These are phyloP conservation scores for Phytophthora uliginosa DNA, from an alignment of 352 stramenopile genomes.

Conservation along the genomic window DNA sequence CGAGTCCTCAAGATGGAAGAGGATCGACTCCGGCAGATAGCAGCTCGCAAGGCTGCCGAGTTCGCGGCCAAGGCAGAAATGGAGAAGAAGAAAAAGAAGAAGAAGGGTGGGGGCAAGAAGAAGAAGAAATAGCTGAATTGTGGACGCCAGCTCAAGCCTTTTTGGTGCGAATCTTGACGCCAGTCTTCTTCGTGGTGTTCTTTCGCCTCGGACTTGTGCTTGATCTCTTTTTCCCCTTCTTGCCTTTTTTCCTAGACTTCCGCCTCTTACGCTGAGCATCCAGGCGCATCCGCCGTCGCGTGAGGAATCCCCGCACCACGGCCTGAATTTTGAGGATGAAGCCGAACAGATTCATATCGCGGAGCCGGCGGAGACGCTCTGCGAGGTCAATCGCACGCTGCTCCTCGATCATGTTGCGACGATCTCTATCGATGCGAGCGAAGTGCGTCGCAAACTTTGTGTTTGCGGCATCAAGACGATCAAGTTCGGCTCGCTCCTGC, in stretches of 20 bases:
- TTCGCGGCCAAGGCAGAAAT: conserved; percentile 78
- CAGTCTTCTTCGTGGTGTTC: conserved; percentile 23
- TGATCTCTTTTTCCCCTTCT: conserved; percentile 40
- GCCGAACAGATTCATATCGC: conserved; percentile 59
- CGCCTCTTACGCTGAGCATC: conserved; percentile 31
- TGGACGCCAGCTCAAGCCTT: conserved; percentile 25
- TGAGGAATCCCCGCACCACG: conserved; percentile 68
- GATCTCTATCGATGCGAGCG: conserved; percentile 64
- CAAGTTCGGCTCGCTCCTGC: conserved; percentile 39
- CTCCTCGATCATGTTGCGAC: conserved; percentile 60
- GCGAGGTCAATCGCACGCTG: conserved; percentile 43
- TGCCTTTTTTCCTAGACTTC: conserved; percentile 40
- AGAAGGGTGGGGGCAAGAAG: conserved; percentile 69
- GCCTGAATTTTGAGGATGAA: conserved; percentile 71
- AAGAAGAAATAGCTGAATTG: conserved; percentile 48
- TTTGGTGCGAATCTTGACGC: conserved; percentile 18
- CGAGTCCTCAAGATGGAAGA: conserved; percentile 67
- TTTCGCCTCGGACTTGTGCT: conserved; percentile 24
- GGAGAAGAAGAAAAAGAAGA: conserved; percentile 90
- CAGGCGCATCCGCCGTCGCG: conserved; percentile 46
- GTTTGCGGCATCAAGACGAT: conserved; percentile 42
- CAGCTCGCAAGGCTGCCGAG: conserved; percentile 76
- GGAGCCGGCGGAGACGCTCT: conserved; percentile 39
- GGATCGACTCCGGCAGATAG: conserved; percentile 72
- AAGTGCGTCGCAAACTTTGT: conserved; percentile 53